Percentiles rank a stretch among this genome's conserved stretches.
Evolutionary conservation across 331 rosid genomes (phyloP).

Genomic region (Saraca asoca): DNA sequence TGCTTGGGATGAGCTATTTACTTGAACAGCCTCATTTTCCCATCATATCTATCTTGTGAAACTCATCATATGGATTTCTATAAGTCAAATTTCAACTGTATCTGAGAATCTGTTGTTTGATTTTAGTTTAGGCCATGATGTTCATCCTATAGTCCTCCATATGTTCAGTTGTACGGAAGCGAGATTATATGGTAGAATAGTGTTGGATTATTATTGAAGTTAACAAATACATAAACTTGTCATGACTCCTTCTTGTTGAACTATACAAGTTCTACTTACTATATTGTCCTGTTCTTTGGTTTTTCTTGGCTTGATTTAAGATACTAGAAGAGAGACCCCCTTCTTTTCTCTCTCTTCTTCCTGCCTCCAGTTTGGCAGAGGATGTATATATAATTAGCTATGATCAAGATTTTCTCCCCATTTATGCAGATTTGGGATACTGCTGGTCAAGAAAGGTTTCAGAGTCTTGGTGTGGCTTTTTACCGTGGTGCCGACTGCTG

Average conservation of each 20-base stretch:
- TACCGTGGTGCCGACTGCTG: slow-evolving; percentile 98
- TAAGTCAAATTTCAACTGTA: neutral
- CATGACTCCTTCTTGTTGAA: too few species aligned
- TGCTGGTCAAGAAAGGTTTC: slow-evolving; percentile 97
- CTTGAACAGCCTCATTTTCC: neutral
- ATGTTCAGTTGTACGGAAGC: slow-evolving; percentile 25
- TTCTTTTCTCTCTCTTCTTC: too few species aligned
- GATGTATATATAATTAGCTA: neutral
- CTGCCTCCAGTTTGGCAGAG: neutral
- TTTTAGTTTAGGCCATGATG: neutral
- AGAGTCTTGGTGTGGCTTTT: slow-evolving; percentile 97
- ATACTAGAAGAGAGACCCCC: too few species aligned
- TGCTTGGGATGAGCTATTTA: slow-evolving; percentile 14
- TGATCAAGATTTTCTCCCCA: slow-evolving; percentile 17
- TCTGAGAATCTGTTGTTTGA: neutral
- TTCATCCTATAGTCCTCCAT: slow-evolving; percentile 12
- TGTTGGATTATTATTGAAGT: too few species aligned
- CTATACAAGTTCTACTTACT: too few species aligned
- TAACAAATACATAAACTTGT: too few species aligned
- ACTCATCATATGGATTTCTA: neutral
- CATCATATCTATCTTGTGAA: neutral
- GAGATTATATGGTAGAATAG: neutral
- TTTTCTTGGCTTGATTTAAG: too few species aligned
- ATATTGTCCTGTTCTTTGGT: too few species aligned
- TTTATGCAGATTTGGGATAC: slow-evolving; percentile 88